Evolutionary conservation across 1,284 basidiomycete species (phyloP), one percentile per base, ranked within the genome.

Genomic region (Tremellales sp.): DNA sequence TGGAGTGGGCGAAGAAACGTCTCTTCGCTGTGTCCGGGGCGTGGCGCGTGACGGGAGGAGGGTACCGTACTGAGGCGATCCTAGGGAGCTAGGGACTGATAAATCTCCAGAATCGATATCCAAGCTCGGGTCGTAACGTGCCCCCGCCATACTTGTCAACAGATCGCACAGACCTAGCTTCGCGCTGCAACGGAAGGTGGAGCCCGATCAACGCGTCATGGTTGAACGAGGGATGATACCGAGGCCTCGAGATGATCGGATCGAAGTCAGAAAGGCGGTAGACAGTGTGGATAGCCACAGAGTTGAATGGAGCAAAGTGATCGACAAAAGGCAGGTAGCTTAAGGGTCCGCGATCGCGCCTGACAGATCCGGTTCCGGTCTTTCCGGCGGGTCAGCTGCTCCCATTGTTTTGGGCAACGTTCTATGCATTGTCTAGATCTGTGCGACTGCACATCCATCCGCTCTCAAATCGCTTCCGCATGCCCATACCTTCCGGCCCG

Each of bases 371-470:
- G 33, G 5, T n/a, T 36, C 33, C 33, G 33, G 33, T 36, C 33
- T 36, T 36, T 36, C 33, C 33, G 33, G 33, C 33, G 33, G 33
- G 6, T 23, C 22, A 41, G 15, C 15, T 24, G 25, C 19, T 17
- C 15, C 25, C 15, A 12, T 22, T 24, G 10, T 19, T 19, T 40
- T 11, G 11, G 10, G 8, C 10, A 40, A 23, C 23, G 40, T 6
- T 43, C 23, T 43, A 26, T 10, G 15, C 33, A 22, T 26, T 40
- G 12, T 15, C 24, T 74, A 93, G 48, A 93, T 87, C 68, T 94
- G 89, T n/a, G 85, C 83, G 12, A 82, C 82, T 11, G 89, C 91
- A 62, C 90, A 86, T 10, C 91, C 90, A 68, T 94, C 92, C 19
- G 81, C 87, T 36, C 93, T 81, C 49, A 82, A 82, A 70, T 97